phyloP scores from a whole-genome alignment of 108 stramenopile species.

The Seminavis robusta region DNA sequence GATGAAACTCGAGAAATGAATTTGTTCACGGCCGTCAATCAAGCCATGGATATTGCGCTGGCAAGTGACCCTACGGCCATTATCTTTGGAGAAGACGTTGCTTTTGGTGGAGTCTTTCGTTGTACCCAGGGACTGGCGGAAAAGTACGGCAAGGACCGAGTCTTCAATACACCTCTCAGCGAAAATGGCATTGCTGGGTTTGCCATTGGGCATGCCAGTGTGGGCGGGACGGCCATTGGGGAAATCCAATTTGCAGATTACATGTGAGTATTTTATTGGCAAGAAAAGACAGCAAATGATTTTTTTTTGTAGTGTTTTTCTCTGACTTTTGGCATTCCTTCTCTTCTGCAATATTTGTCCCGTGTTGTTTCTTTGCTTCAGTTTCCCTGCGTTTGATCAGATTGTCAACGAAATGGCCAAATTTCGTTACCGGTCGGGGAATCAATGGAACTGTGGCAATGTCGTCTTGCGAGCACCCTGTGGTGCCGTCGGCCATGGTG shows the following conservation, averaged over 20 bases:
- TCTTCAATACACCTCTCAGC: conserved; percentile 93
- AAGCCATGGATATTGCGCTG: conserved; percentile 68
- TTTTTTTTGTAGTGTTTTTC: too few species aligned
- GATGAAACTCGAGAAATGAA: conserved; percentile 41
- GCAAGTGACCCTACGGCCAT: conserved; percentile 70
- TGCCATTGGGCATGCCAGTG: conserved; percentile 94
- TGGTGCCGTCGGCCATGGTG: conserved; percentile 92
- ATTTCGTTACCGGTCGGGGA: conserved; percentile 90
- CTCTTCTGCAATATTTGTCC: not conserved
- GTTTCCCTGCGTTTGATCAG: conserved; percentile 96
- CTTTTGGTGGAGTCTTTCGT: conserved; percentile 98
- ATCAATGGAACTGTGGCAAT: conserved; percentile 96
- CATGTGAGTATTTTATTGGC: conserved; percentile 12
- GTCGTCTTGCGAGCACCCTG: conserved; percentile 91
- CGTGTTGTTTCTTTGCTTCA: conserved; percentile 4
- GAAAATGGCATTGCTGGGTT: conserved; percentile 94
- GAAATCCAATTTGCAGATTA: conserved; percentile 98
- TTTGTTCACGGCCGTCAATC: conserved; percentile 77
- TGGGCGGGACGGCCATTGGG: conserved; percentile 94
- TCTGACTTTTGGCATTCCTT: not conserved
- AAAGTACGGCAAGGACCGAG: conserved; percentile 85
- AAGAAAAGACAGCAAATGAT: not conserved
- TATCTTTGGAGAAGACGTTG: conserved; percentile 97
- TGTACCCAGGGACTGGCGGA: conserved; percentile 67
- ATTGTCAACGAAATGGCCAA: conserved; percentile 98